Conservation (phyloP, 768 basidiomycete genomes). For the Suillus subalutaceus region DNA sequence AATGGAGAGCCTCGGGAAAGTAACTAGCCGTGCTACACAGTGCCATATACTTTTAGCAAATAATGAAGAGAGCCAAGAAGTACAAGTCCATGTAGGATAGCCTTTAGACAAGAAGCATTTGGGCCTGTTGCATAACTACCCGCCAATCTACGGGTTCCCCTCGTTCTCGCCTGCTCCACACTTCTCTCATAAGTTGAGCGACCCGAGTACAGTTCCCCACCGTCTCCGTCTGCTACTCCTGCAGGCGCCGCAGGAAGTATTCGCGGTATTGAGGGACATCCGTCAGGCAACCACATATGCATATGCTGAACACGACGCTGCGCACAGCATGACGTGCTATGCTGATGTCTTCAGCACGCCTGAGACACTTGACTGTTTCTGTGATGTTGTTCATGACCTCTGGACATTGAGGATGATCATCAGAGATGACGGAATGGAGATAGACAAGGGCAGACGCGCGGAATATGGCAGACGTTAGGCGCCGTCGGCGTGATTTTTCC, state of each 20-base stretch:
- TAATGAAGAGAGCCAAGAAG: no score
- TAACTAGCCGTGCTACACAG: neutral
- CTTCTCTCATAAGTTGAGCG: constrained; percentile 49
- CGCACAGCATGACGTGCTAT: constrained; percentile 62
- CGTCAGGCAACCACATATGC: constrained; percentile 71
- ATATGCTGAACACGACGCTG: constrained; percentile 80
- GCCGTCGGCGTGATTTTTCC: constrained; percentile 37
- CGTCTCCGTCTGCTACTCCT: constrained; percentile 52
- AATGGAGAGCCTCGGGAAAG: neutral
- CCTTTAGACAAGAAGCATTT: constrained; percentile 56
- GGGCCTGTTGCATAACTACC: constrained; percentile 44
- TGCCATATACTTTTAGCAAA: neutral
- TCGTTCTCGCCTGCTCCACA: constrained; percentile 54
- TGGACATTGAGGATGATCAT: constrained; percentile 63
- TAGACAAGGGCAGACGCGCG: constrained; percentile 78
- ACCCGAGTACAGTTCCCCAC: constrained; percentile 70
- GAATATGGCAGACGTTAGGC: constrained; percentile 62
- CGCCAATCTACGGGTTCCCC: constrained; percentile 62
- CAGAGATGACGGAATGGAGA: constrained; percentile 76
- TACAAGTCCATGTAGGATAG: neutral
- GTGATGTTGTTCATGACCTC: constrained; percentile 61
- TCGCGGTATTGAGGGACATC: constrained; percentile 46
- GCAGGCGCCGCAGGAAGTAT: constrained; percentile 48
- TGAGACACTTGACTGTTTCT: constrained; percentile 55
- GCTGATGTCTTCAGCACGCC: constrained; percentile 37